Conservation (phyloP, 2,329 filamentous ascomycete species). For the Diaporthe sp. region DNA sequence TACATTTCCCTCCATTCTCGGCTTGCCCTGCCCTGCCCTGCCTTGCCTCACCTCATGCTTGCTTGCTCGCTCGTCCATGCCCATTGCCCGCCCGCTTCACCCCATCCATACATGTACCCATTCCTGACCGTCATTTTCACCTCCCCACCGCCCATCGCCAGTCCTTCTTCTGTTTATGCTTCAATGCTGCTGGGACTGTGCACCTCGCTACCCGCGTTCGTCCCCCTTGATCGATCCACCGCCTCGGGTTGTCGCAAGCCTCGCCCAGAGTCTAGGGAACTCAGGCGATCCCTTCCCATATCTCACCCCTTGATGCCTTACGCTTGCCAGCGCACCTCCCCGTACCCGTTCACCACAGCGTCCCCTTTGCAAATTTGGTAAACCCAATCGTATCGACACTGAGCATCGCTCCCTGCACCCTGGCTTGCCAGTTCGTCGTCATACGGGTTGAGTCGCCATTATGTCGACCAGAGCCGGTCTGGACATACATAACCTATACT, state of each 20-base stretch:
- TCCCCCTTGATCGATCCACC: constrained; percentile 28
- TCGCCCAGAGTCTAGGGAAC: constrained; percentile 20
- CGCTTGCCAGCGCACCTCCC: constrained; percentile 26
- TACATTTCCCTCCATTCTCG: constrained; percentile 24
- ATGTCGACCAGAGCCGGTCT: constrained; percentile 38
- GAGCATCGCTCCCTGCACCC: constrained; percentile 32
- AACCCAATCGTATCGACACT: constrained; percentile 29
- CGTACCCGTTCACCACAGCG: constrained; percentile 21
- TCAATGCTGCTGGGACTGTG: constrained; percentile 17
- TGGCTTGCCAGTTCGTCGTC: constrained; percentile 10
- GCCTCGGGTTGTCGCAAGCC: constrained; percentile 24
- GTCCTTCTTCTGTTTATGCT: constrained; percentile 28
- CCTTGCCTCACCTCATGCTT: constrained; percentile 22
- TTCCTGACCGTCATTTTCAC: constrained; percentile 20
- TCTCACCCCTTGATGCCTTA: constrained; percentile 33
- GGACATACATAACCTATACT: constrained; percentile 22
- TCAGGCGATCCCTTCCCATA: constrained; percentile 24
- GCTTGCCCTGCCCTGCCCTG: constrained; percentile 16
- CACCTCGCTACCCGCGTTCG: constrained; percentile 18
- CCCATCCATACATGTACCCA: background rate
- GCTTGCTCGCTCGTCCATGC: constrained; percentile 3
- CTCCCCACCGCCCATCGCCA: constrained; percentile 14
- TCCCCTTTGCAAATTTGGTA: constrained; percentile 11
- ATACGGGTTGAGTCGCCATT: constrained; percentile 34
- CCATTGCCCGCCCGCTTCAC: background rate